These are phyloP conservation scores for Cryptococcus hybrid DNA, from an alignment of 1,284 basidiomycete genomes.

Conservation along the genomic window DNA sequence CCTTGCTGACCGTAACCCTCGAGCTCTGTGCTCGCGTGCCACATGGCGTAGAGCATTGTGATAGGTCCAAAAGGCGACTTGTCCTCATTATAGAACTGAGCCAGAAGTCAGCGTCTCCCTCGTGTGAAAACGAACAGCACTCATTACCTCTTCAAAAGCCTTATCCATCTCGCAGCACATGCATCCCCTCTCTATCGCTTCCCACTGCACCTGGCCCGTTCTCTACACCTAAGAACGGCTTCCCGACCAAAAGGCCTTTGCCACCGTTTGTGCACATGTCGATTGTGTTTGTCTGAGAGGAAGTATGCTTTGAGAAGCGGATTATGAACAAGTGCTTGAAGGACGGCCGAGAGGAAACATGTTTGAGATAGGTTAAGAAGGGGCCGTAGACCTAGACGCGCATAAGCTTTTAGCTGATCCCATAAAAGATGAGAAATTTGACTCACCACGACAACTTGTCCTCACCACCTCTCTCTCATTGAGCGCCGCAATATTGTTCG, in stretches of 20 bases:
- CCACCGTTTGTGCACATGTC: conserved; percentile 39
- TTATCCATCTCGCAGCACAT: conserved; percentile 94
- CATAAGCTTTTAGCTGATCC: conserved; percentile 3
- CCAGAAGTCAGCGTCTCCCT: not conserved
- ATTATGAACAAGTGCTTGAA: conserved; percentile 92
- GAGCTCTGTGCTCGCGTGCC: conserved; percentile 79
- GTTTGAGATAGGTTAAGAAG: conserved; percentile 86
- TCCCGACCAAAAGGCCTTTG: conserved; percentile 30
- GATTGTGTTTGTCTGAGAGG: conserved; percentile 63
- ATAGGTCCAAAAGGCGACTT: conserved; percentile 75
- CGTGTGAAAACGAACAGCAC: conserved; percentile 2
- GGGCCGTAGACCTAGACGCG: conserved; percentile 67
- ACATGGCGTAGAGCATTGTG: conserved; percentile 79
- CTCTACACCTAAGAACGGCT: conserved; percentile 25
- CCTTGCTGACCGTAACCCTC: conserved; percentile 90
- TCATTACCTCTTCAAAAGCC: conserved; percentile 73
- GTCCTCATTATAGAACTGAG: conserved; percentile 69
- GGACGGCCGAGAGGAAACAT: conserved; percentile 89
- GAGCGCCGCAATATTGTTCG: conserved; percentile 15
- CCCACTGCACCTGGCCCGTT: conserved; percentile 17
- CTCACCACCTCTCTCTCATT: conserved; percentile 13
- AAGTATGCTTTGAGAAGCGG: conserved; percentile 88
- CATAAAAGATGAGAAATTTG: not conserved
- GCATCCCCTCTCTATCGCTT: conserved; percentile 60
- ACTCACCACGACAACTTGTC: conserved; percentile 34